These are phyloP conservation scores for Stagonosporopsis tanaceti DNA, from an alignment of 2,329 filamentous ascomycete species.

Conservation along the genomic window DNA sequence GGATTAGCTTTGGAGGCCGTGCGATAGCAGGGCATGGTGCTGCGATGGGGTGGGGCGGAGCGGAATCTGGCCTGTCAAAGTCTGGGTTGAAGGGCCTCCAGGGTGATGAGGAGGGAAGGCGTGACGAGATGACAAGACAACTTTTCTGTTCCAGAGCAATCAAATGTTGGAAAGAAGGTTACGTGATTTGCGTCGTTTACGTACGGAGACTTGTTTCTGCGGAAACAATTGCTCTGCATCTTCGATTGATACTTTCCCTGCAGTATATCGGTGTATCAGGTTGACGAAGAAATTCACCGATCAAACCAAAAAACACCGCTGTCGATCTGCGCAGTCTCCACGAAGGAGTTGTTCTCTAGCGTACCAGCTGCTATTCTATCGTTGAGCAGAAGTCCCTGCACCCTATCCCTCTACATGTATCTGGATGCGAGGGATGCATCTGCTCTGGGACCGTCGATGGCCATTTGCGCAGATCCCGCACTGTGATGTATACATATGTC, in stretches of 20 bases:
- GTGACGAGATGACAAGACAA: constrained; percentile 7
- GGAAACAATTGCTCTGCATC: background rate
- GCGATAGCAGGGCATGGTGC: constrained; percentile 1
- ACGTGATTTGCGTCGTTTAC: background rate
- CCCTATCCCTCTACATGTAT: too few species aligned
- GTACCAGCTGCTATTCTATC: background rate
- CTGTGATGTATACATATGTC: background rate
- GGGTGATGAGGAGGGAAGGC: background rate
- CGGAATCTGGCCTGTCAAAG: background rate
- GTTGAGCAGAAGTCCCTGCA: background rate
- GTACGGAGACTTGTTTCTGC: background rate
- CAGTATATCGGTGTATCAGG: background rate
- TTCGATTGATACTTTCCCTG: background rate
- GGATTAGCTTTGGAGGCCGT: constrained; percentile 1
- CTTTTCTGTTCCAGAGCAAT: background rate
- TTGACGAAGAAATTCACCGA: background rate
- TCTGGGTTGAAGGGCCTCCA: background rate
- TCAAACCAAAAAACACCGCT: background rate
- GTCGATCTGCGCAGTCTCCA: background rate
- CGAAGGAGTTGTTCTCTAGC: background rate
- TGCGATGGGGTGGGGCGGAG: background rate
- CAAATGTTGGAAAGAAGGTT: background rate
- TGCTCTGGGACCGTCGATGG: too few species aligned
- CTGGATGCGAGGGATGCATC: background rate
- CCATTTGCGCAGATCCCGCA: background rate